Base-by-base conservation (phyloP, 345 rosid genomes). In the Dovyalis caffra region DNA sequence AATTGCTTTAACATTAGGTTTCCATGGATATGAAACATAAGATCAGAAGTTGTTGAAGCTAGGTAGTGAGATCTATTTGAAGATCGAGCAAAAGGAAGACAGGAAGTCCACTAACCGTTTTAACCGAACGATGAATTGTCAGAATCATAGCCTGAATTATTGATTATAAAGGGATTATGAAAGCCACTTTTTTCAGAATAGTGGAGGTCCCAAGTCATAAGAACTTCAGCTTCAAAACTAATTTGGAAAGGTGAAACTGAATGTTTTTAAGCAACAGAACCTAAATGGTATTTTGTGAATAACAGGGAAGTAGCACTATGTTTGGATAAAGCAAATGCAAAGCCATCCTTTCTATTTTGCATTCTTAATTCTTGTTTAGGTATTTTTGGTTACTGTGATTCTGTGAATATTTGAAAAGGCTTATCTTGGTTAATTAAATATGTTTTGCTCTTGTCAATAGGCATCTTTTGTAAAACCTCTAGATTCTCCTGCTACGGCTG, bases 381-480 rank as follows among this genome's bases (percentile, higher is more conserved):
- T 32, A 9, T 26, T 29, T 64, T 3, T 8, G 21, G 34, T 79
- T 56, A 33, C 31, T 23, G 21, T 40, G 0, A 35, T 56, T 26
- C 31, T 23, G 21, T 40, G 0, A 35, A 37, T 63, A 20, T 26
- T 66, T 26, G 8, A 70, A 28, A 11, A 33, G 60, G 26, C 31
- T 11, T 15, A 33, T 35, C 51, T 45, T 56, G 51, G 38, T 43
- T 23, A 3, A 37, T 65, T 77, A 28, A 57, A 58, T 32, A n/a
- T 75, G 69, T 57, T 70, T 20, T 65, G 4, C 78, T 47, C 45
- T 38, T 84, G 67, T 70, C 32, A 28, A 66, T 67, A 95, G 97
- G 95, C 86, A 81, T 80, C 89, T 76, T 90, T 78, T 83, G 79
- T 81, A 64, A 82, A 84, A 77, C 82, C 85, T 40, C 92, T 85